Percentiles rank a stretch among this genome's conserved stretches.
Evolutionary conservation across 805 yeast genomes (phyloP).

Genomic region (Sugiyamaella floridensis): DNA sequence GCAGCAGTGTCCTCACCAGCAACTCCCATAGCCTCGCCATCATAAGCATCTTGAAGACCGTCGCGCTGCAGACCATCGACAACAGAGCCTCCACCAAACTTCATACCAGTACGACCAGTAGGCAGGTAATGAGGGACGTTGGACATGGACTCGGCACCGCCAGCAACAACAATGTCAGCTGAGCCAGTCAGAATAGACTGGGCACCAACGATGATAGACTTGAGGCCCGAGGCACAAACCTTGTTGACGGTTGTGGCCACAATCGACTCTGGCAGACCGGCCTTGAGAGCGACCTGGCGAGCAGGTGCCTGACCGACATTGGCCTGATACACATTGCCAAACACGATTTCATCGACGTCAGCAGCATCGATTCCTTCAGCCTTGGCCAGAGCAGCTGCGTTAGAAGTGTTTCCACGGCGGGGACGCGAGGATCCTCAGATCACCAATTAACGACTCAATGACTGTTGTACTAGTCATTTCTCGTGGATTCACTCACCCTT

Average conservation of each 20-base stretch:
- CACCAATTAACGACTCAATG: no score
- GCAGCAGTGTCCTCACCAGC: slow-evolving; percentile 95
- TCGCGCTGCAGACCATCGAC: slow-evolving; percentile 90
- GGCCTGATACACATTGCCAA: slow-evolving; percentile 90
- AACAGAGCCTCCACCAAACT: slow-evolving; percentile 73
- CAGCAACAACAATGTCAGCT: slow-evolving; percentile 90
- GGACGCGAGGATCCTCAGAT: no score
- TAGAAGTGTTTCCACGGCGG: neutral
- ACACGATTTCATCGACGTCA: slow-evolving; percentile 80
- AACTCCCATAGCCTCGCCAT: slow-evolving; percentile 85
- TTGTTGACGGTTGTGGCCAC: slow-evolving; percentile 90
- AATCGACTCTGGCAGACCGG: slow-evolving; percentile 75
- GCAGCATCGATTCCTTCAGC: slow-evolving; percentile 60
- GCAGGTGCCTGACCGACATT: slow-evolving; percentile 97
- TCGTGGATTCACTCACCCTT: slow-evolving; percentile 31
- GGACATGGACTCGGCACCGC: slow-evolving; percentile 97
- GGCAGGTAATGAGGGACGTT: slow-evolving; percentile 92
- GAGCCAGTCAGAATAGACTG: slow-evolving; percentile 82
- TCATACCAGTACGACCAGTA: slow-evolving; percentile 76
- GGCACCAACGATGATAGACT: slow-evolving; percentile 83
- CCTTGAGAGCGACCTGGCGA: slow-evolving; percentile 88
- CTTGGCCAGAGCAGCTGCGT: slow-evolving; percentile 61
- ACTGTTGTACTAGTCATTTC: no score
- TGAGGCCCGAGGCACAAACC: slow-evolving; percentile 96
- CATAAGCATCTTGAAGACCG: slow-evolving; percentile 90